A percentile compares a stretch with the other conserved stretches of the same genome.
Evolutionary conservation across 176 grass and related monocot species (phyloP).

Genomic region (Bolboschoenus planiculmis): DNA sequence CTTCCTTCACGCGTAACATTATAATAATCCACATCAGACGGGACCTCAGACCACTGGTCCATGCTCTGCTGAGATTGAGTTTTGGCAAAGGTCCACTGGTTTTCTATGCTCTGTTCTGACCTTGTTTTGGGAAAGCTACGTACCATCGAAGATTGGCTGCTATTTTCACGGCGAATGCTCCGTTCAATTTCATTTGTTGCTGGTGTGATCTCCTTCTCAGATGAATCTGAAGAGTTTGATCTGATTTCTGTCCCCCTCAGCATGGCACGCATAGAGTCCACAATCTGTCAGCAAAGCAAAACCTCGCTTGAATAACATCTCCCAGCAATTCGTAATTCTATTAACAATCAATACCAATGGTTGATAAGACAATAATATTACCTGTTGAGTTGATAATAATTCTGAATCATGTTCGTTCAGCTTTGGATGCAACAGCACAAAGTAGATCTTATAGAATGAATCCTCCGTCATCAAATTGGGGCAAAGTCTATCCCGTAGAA

Average conservation of each 20-base stretch:
- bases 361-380: background rate
- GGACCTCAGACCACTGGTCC: slow-evolving; percentile 85
- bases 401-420: slow-evolving; percentile 69
- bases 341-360: background rate
- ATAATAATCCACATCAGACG: slow-evolving; percentile 55
- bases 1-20: slow-evolving; percentile 3
- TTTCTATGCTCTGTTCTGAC: slow-evolving; percentile 58
- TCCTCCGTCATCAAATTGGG: slow-evolving; percentile 61
- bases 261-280: slow-evolving; percentile 26
- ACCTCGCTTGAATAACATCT: background rate
- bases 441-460: slow-evolving; percentile 89
- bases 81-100: slow-evolving; percentile 74
- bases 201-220: slow-evolving; percentile 20
- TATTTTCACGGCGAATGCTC: slow-evolving; percentile 32
- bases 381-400: slow-evolving; percentile 35
- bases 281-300: slow-evolving; percentile 22
- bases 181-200: slow-evolving; percentile 37
- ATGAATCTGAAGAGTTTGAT: background rate
- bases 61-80: slow-evolving; percentile 84
- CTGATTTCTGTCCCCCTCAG: slow-evolving; percentile 20
- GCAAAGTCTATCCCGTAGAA: slow-evolving; percentile 56
- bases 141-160: slow-evolving; percentile 45
- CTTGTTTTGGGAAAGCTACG: slow-evolving; percentile 38
- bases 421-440: slow-evolving; percentile 59
- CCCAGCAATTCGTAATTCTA: background rate